These are phyloP conservation scores for Adansonia madagascariensis DNA, from an alignment of 441 rosid species.

Conservation along the genomic window DNA sequence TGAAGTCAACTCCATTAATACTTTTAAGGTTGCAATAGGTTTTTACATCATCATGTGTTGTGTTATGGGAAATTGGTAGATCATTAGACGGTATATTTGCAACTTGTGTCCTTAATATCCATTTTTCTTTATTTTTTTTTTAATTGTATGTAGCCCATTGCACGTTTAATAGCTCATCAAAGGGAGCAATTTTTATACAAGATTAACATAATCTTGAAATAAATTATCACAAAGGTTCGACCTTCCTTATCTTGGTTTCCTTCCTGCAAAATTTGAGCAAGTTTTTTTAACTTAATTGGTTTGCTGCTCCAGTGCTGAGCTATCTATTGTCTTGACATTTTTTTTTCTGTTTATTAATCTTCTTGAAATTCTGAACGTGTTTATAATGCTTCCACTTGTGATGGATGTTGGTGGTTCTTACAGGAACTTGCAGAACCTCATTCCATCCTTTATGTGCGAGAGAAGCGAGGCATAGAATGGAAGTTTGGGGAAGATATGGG, in stretches of 20 bases:
- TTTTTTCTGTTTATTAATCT: neutral
- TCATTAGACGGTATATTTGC: neutral
- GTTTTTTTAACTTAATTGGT: slow-evolving; percentile 2
- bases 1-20: neutral
- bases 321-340: neutral
- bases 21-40: neutral
- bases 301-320: neutral
- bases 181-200: neutral
- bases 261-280: slow-evolving; percentile 5
- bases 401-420: slow-evolving; percentile 25
- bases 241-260: neutral
- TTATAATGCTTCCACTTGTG: slow-evolving; percentile 1
- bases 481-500: slow-evolving; percentile 95
- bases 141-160: neutral
- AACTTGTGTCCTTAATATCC: neutral
- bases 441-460: slow-evolving; percentile 98
- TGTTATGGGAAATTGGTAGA: neutral
- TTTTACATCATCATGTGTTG: neutral
- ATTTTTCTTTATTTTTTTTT: neutral
- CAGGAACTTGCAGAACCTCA: slow-evolving; percentile 91
- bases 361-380: neutral
- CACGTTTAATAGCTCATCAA: neutral
- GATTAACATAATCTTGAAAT: neutral
- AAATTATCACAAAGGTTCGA: neutral
- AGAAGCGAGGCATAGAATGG: slow-evolving; percentile 86